Evolutionary conservation across 495 filamentous ascomycete genomes (phyloP).

Genomic region (Eremomyces bilateralis): DNA sequence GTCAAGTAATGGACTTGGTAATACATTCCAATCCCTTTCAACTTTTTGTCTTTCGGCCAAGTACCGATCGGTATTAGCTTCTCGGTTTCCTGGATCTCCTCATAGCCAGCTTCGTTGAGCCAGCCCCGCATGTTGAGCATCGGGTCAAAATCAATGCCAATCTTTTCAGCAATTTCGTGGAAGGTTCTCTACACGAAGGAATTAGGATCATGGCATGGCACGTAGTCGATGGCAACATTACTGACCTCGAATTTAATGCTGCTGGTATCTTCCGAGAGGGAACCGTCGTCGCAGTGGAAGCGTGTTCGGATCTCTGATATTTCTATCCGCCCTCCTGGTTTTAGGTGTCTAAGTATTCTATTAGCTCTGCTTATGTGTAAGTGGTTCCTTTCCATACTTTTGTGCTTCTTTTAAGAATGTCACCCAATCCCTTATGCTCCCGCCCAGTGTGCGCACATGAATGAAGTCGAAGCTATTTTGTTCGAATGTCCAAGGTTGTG

Average conservation of each 20-base stretch:
- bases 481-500: slow-evolving; percentile 11
- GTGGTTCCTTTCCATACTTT: slow-evolving; percentile 6
- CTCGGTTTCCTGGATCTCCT: not conserved
- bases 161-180: not conserved
- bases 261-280: not conserved
- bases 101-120: not conserved
- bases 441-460: slow-evolving; percentile 10
- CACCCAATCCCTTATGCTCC: slow-evolving; percentile 9
- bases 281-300: not conserved
- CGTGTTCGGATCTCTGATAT: not conserved
- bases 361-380: too few relatives aligned
- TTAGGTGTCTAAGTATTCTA: slow-evolving; percentile 11
- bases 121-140: not conserved
- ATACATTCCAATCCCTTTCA: not conserved
- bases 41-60: not conserved
- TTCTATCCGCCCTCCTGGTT: slow-evolving; percentile 11
- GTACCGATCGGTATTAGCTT: not conserved
- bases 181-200: not conserved
- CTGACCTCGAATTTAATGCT: not conserved
- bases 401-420: slow-evolving; percentile 6
- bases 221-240: too few relatives aligned
- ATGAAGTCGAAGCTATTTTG: slow-evolving; percentile 11
- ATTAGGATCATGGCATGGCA: too few relatives aligned
- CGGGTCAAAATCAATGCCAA: not conserved
- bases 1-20: not conserved